Evolutionary conservation across 2,329 filamentous ascomycete genomes (phyloP).

Genomic region (Cordyceps javanica): DNA sequence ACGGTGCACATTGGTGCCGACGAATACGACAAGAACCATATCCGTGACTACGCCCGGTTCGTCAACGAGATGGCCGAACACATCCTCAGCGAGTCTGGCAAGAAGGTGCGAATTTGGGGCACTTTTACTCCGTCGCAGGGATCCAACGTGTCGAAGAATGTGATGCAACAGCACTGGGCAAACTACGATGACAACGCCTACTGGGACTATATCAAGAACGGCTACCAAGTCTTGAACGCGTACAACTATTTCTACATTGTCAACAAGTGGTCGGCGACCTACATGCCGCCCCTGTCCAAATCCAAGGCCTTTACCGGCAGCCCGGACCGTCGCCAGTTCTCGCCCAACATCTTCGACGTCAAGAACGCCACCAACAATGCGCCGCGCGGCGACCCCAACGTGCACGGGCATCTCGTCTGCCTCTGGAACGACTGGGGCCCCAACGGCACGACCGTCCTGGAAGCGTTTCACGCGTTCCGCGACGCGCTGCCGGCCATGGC

Average conservation of each 20-base stretch:
- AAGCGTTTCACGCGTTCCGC: conserved; percentile 19
- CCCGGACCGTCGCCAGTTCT: conserved; percentile 10
- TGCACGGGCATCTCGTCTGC: conserved; percentile 17
- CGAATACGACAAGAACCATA: conserved; percentile 41
- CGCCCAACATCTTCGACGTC: conserved; percentile 19
- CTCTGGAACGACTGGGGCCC: conserved; percentile 22
- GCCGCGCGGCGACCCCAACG: conserved; percentile 14
- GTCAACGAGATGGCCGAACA: conserved; percentile 39
- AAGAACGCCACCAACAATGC: conserved; percentile 17
- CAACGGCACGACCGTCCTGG: conserved; percentile 15
- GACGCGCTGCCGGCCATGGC: conserved; percentile 19
- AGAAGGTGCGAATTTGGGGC: conserved; percentile 47
- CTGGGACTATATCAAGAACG: conserved; percentile 17
- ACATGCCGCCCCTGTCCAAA: conserved; percentile 41
- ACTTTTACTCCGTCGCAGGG: conserved; percentile 23
- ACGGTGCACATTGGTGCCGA: conserved; percentile 50
- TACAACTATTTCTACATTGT: conserved; percentile 19
- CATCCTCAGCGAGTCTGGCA: conserved; percentile 36
- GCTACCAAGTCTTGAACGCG: conserved; percentile 21
- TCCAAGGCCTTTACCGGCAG: conserved; percentile 29
- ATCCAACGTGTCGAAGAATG: conserved; percentile 14
- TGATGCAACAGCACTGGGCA: conserved; percentile 31
- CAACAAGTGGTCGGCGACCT: conserved; percentile 29
- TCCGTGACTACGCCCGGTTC: conserved; percentile 41
- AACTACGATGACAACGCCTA: conserved; percentile 17